A percentile compares a stretch with the other conserved stretches of the same genome.
Evolutionary conservation across 2,329 filamentous ascomycete species (phyloP).

Genomic region (Paradendryphiella salina): DNA sequence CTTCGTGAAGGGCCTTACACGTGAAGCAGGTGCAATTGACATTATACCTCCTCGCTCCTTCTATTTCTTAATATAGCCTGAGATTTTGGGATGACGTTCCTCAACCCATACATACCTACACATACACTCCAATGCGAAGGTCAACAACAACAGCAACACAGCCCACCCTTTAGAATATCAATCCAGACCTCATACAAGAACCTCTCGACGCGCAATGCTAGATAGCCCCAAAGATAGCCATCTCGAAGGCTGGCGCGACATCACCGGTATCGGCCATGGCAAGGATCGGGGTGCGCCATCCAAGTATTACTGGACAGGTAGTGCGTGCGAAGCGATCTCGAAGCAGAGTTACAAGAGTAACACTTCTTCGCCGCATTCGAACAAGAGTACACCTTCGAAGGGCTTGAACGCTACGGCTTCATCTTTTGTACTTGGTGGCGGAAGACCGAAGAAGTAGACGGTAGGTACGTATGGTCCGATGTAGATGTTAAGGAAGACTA

Average conservation of each 20-base stretch:
- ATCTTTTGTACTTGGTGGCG: not conserved
- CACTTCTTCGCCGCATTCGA: not conserved
- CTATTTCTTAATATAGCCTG: too few relatives aligned
- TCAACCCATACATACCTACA: too few relatives aligned
- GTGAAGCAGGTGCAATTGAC: too few relatives aligned
- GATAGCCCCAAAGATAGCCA: not conserved
- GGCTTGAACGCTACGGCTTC: conserved; percentile 2
- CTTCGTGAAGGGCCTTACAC: too few relatives aligned
- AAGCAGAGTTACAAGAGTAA: not conserved
- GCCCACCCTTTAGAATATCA: not conserved
- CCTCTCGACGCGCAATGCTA: not conserved
- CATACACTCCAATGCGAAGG: too few relatives aligned
- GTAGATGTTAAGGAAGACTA: not conserved
- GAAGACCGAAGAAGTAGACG: not conserved
- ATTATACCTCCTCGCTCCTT: too few relatives aligned
- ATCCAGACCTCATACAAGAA: not conserved
- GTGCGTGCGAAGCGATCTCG: not conserved
- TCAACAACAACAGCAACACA: too few relatives aligned
- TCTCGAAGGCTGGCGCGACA: conserved; percentile 4
- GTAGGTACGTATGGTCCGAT: not conserved
- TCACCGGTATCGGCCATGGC: conserved; percentile 12
- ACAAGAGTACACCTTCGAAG: not conserved
- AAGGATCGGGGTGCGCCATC: conserved; percentile 4
- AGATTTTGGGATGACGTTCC: too few relatives aligned
- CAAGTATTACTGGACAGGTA: not conserved